These are phyloP conservation scores for Phyllosticta capitalensis DNA, from an alignment of 2,329 filamentous ascomycete genomes.

Conservation along the genomic window DNA sequence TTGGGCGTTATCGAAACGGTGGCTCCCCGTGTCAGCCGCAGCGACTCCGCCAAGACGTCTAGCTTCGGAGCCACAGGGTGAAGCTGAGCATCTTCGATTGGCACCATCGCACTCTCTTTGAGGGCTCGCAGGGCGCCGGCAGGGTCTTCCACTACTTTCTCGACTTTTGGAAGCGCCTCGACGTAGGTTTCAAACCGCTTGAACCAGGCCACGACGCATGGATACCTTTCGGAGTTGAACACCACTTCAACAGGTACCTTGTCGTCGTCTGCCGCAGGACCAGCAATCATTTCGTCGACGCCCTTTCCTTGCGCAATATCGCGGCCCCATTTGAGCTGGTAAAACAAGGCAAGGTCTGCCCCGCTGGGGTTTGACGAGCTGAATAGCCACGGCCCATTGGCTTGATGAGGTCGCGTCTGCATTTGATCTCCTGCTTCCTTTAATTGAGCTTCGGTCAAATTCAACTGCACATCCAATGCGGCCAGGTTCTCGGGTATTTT, in stretches of 20 bases:
- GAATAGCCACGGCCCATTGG: slow-evolving; percentile 23
- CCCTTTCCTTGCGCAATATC: slow-evolving; percentile 29
- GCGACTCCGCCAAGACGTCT: slow-evolving; percentile 20
- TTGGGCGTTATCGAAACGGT: slow-evolving; percentile 29
- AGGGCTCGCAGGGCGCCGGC: slow-evolving; percentile 7
- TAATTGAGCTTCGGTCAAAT: slow-evolving; percentile 29
- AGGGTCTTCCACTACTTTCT: slow-evolving; percentile 15
- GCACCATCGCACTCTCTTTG: neutral
- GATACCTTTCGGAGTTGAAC: slow-evolving; percentile 30
- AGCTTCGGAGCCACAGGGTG: slow-evolving; percentile 21
- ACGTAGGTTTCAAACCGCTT: slow-evolving; percentile 24
- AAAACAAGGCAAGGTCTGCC: slow-evolving; percentile 30
- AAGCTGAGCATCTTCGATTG: slow-evolving; percentile 19
- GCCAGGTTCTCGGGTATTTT: slow-evolving; percentile 31
- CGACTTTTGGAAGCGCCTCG: slow-evolving; percentile 19
- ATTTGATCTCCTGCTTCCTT: slow-evolving; percentile 11
- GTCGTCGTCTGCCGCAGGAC: slow-evolving; percentile 20
- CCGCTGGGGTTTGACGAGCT: slow-evolving; percentile 25
- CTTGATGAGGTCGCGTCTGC: neutral
- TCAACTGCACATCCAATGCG: slow-evolving; percentile 29
- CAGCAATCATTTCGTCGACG: slow-evolving; percentile 27
- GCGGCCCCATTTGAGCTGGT: slow-evolving; percentile 30
- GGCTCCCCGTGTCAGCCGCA: slow-evolving; percentile 22
- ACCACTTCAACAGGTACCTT: slow-evolving; percentile 18
- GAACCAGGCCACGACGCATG: slow-evolving; percentile 28